Conservation (phyloP, 306 rosid genomes). For the Gynostemma pentaphyllum region DNA sequence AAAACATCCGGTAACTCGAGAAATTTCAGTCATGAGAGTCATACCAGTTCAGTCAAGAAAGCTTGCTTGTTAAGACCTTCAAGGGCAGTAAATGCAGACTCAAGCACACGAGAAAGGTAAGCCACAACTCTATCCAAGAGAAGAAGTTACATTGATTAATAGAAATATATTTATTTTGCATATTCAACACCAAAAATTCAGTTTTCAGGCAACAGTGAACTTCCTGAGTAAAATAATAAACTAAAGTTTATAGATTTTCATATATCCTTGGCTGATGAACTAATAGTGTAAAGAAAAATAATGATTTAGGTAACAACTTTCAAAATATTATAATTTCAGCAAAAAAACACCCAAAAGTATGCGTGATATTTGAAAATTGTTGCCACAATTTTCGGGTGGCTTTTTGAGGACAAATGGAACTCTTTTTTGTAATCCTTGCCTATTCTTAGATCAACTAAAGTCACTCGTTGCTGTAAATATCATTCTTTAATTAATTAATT, state of each 20-base stretch:
- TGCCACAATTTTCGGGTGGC: too few relatives aligned
- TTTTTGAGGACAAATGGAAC: too few relatives aligned
- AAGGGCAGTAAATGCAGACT: constrained; percentile 88
- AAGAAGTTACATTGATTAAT: constrained; percentile 15
- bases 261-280: neutral
- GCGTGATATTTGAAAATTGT: too few relatives aligned
- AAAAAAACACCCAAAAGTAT: neutral
- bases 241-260: neutral
- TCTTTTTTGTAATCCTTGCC: too few relatives aligned
- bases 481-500: neutral
- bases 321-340: neutral
- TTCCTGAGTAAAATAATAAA: neutral
- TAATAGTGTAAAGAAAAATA: neutral
- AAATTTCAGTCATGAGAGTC: neutral
- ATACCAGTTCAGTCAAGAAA: constrained; percentile 84
- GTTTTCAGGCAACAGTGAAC: neutral
- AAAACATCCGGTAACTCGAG: neutral
- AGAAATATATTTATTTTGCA: neutral
- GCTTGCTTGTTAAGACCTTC: constrained; percentile 98
- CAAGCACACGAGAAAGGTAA: constrained; percentile 94
- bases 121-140: constrained; percentile 72
- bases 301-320: neutral
- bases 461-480: too few relatives aligned
- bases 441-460: too few relatives aligned
- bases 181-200: neutral